Percentiles rank a stretch among this genome's conserved stretches.
phyloP scores from a whole-genome alignment of 1,139 yeast genomes.

The Diutina scorzettiae region DNA sequence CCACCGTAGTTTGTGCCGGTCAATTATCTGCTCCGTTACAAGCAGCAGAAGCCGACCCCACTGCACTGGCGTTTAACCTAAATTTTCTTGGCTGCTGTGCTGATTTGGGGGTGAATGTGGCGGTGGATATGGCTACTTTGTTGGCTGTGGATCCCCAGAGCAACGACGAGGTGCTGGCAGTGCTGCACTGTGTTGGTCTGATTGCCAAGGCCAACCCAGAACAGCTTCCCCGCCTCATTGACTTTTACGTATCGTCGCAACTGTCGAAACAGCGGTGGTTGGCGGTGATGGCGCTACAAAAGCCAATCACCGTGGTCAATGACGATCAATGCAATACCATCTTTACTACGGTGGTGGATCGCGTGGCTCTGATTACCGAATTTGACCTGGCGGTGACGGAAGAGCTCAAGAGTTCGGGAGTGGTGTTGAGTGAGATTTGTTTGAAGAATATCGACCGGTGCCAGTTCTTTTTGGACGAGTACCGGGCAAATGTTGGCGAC shows the following conservation, averaged over 20 bases:
- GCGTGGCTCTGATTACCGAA: not conserved
- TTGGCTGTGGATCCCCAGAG: not conserved
- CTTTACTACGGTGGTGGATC: not conserved
- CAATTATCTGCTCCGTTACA: not conserved
- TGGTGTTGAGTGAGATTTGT: slow-evolving; percentile 1
- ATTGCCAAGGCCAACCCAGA: not conserved
- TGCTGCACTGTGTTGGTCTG: slow-evolving; percentile 3
- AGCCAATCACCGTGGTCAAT: not conserved
- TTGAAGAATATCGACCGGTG: slow-evolving; percentile 7
- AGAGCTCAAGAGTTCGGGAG: slow-evolving; percentile 4
- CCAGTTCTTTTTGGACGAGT: slow-evolving; percentile 12
- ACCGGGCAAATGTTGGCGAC: slow-evolving; percentile 8
- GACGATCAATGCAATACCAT: not conserved
- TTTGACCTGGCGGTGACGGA: not conserved
- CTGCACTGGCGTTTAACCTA: not conserved
- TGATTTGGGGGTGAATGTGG: not conserved
- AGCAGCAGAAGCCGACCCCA: not conserved
- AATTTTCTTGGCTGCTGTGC: slow-evolving; percentile 1
- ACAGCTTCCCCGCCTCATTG: not conserved
- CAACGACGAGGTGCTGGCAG: not conserved
- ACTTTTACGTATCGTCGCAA: not conserved
- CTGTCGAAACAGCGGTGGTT: slow-evolving; percentile 1
- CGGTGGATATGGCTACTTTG: not conserved
- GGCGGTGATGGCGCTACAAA: not conserved
- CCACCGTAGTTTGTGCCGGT: not conserved